Base-by-base conservation (phyloP, 1,284 basidiomycete species). In the Ustilago shanxiensis region DNA sequence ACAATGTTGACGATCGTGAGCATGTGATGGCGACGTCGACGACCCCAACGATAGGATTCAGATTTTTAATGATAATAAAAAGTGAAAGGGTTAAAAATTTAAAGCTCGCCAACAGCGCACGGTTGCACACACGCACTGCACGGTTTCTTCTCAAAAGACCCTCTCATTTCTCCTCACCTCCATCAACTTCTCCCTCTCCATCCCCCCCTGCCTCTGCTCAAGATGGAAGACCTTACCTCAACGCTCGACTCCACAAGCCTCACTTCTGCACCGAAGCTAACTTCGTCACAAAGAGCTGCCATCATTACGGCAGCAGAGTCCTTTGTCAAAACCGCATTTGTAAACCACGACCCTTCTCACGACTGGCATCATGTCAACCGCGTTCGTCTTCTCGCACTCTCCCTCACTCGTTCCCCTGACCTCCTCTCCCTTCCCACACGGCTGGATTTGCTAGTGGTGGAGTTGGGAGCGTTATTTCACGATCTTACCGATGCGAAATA, bases 401-500 rank as follows among this genome's bases (percentile, higher is more conserved):
- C 88, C 5, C 88, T 96, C 52, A 59, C 93, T 91, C 16, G 87
- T 86, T 33, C 87, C 88, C 9, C 81, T 90, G 62, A 65, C 16
- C 11, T 81, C 44, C 24, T 24, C 13, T 0, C 33, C 3, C 44
- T 45, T 9, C 6, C 44, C 3, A 29, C 2, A 2, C 47, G 22
- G 1, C 7, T 76, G 10, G 93, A 96, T 87, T 83, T 93, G 5
- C 87, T 94, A 28, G 90, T 91, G 1, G 89, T 95, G 18, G 93
- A 95, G 85, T 88, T 96, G 1, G 71, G 61, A 53, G 91, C 93
- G 18, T 89, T 97, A 51, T 90, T 95, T 59, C 95, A 97, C 84
- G 95, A 97, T 87, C 89, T 96, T 55, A 89, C 93, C 35, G 94
- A 95, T 88, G 91, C 91, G 86, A 94, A 94, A 88, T 94, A 94